Conservation (phyloP, 768 basidiomycete species). For the Scleroderma citrinum region DNA sequence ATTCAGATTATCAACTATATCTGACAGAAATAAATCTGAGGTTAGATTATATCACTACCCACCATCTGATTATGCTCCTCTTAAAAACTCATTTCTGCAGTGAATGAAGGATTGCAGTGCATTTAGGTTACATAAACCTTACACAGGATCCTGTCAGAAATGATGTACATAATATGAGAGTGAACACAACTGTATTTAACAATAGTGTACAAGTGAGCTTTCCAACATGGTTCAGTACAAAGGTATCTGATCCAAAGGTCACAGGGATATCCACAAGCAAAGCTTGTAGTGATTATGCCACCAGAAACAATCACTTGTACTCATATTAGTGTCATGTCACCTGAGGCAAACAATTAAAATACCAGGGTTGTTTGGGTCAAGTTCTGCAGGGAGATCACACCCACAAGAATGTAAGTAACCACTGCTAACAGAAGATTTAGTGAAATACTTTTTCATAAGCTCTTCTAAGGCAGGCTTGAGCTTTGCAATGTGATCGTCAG, state of each 20-base stretch:
- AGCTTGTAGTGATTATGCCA: neutral
- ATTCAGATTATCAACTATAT: neutral
- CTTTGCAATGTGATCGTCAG: constrained; percentile 65
- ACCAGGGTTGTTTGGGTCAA: constrained; percentile 75
- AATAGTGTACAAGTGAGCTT: too few species aligned
- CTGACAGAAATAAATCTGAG: neutral
- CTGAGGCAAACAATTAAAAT: constrained; percentile 61
- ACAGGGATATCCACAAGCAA: neutral
- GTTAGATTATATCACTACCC: neutral
- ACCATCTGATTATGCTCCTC: neutral
- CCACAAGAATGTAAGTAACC: constrained; percentile 28
- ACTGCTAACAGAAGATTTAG: neutral
- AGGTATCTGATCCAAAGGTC: neutral
- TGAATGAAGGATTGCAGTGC: too few species aligned
- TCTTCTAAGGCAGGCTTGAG: constrained; percentile 84
- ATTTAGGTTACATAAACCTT: too few species aligned
- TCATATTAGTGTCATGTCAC: neutral
- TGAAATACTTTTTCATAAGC: constrained; percentile 65
- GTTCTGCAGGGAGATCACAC: constrained; percentile 58
- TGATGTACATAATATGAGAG: neutral
- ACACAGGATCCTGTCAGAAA: constrained; percentile 12
- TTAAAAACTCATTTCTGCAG: neutral
- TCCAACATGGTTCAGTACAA: neutral
- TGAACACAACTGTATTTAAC: constrained; percentile 2
- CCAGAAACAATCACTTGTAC: too few species aligned